Conservation (phyloP, 2,329 filamentous ascomycete genomes). For the Pleomassaria siparia region DNA sequence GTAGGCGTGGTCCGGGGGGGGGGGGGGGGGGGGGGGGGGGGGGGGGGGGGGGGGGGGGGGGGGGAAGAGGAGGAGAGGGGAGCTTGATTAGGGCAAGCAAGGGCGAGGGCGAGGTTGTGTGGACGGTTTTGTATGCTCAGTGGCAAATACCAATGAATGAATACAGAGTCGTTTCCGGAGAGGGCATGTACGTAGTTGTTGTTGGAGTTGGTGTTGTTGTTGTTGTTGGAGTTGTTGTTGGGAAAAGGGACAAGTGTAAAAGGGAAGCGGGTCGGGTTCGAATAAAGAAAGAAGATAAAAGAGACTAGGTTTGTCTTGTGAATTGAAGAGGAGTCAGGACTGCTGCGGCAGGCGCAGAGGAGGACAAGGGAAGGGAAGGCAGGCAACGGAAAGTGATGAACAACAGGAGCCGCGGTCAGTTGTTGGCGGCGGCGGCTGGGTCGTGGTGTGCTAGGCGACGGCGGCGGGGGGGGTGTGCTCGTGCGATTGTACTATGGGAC, state of each 20-base stretch:
- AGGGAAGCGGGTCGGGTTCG: conserved; percentile 5
- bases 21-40: too few relatives aligned
- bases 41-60: too few relatives aligned
- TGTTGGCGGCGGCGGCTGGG: conserved; percentile 1
- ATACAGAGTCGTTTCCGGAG: conserved; percentile 33
- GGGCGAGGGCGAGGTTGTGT: conserved; percentile 29
- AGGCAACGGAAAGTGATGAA: too few relatives aligned
- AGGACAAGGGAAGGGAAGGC: too few relatives aligned
- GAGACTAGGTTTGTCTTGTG: too few relatives aligned
- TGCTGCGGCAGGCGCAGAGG: too few relatives aligned
- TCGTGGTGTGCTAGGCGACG: conserved; percentile 1
- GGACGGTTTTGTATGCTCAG: conserved; percentile 26
- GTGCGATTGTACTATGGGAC: conserved; percentile 8
- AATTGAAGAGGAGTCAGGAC: too few relatives aligned
- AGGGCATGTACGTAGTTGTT: conserved; percentile 5
- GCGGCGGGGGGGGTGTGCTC: conserved; percentile 2
- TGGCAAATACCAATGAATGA: conserved; percentile 34
- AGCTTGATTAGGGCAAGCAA: conserved; percentile 27
- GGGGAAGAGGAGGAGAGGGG: conserved; percentile 10
- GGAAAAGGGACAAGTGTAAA: conserved; percentile 9
- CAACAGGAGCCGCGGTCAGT: conserved; percentile 1
- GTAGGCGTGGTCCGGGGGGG: conserved; percentile 5
- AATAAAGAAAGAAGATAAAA: too few relatives aligned
- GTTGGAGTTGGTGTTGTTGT: too few relatives aligned
- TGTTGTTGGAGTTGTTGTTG: too few relatives aligned